Base-by-base conservation (phyloP, 495 filamentous ascomycete genomes). In the Letharia columbiana region DNA sequence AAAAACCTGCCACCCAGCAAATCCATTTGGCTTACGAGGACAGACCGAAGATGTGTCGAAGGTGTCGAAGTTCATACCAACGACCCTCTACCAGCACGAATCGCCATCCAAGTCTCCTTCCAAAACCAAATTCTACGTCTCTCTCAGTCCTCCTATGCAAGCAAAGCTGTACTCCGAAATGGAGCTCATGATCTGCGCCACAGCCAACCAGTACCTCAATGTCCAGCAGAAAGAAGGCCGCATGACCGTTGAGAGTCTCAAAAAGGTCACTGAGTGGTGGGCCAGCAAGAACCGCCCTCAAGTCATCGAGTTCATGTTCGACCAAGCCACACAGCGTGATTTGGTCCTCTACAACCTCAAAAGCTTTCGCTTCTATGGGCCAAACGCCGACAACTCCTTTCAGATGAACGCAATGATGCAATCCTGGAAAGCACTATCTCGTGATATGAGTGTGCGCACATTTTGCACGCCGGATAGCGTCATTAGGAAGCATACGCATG, bases 221-320 rank as follows among this genome's bases (percentile, higher is more conserved):
- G 62, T 77, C 20, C 66, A 78, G 56, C 74, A 84, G 66, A 72
- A 75, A 54, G 71, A 79, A 58, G 79, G 80, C 17, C 79, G 77
- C 37, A 72, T 84, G 44, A 76, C 77, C 7, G 65, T 72, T 7
- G 78, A 81, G 31, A 81, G 83, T 13, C 75, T 85, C 67, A 75
- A 74, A 45, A 82, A 78, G 57, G 68, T 80, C 56, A 75, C 71
- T 49, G 74, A 77, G 31, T 71, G 63, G 66, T 85, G 82, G 83
- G 73, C 66, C 18, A 69, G 75, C 5, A 84, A 83, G 69, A 83
- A 83, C 61, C 75, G 82, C 5, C 80, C 81, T 10, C 75, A 75
- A 39, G 83, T 86, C 4, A 72, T 77, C 12, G 80, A 86, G 62
- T 86, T 86, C 71, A 77, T 79, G 66, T 86, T 82, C 66, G 82